These are phyloP conservation scores for Millerago galiae DNA, from an alignment of 805 yeast genomes.

Conservation along the genomic window DNA sequence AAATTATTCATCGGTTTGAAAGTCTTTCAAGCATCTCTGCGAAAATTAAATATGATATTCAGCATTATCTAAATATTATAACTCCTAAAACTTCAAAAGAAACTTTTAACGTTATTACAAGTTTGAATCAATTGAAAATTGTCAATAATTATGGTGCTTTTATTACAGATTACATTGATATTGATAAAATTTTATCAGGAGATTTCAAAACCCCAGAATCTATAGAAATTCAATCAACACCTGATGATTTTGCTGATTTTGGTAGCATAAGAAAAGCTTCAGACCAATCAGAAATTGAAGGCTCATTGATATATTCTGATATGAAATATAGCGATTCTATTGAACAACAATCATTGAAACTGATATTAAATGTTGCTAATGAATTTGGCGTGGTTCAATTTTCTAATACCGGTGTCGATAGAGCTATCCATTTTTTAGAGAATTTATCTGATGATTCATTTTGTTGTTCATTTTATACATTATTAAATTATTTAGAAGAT, in stretches of 20 bases:
- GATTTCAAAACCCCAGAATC: constrained; percentile 1
- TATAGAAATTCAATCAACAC: neutral
- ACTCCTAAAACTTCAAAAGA: constrained; percentile 1
- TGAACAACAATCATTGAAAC: constrained; percentile 10
- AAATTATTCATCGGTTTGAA: constrained; percentile 7
- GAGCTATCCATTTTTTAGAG: constrained; percentile 11
- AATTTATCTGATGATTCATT: constrained; percentile 8
- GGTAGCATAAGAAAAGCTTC: constrained; percentile 17
- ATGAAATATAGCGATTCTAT: constrained; percentile 5
- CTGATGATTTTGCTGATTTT: constrained; percentile 19
- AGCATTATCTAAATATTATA: constrained; percentile 10
- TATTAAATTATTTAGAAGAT: constrained; percentile 8
- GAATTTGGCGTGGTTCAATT: constrained; percentile 3
- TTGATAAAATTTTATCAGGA: neutral
- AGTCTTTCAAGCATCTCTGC: constrained; percentile 12
- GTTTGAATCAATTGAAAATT: neutral
- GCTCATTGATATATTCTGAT: constrained; percentile 3
- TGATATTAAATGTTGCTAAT: constrained; percentile 7
- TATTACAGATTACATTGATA: constrained; percentile 11
- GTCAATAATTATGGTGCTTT: constrained; percentile 15
- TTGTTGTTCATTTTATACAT: constrained; percentile 8
- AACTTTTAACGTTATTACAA: neutral
- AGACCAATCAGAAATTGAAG: neutral
- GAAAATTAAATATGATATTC: constrained; percentile 14
- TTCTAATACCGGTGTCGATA: constrained; percentile 8